Evolutionary conservation across 805 yeast species (phyloP).

Genomic region (Saccharomycopsis babjevae): DNA sequence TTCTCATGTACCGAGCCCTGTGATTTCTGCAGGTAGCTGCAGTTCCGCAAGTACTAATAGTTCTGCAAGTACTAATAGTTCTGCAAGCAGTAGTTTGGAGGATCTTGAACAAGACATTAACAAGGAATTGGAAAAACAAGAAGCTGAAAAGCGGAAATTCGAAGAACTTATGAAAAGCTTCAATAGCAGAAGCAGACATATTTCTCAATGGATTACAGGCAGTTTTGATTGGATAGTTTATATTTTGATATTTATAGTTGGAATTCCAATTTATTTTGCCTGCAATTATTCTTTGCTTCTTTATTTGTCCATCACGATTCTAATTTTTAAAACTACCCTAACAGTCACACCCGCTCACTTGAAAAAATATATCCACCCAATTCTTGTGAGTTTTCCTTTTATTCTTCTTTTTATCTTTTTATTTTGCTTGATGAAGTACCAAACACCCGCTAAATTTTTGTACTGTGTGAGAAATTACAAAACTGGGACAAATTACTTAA

Average conservation of each 20-base stretch:
- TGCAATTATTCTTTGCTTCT: conserved; percentile 49
- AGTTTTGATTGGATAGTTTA: conserved; percentile 51
- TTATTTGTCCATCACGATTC: conserved; percentile 50
- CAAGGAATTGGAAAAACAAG: conserved; percentile 12
- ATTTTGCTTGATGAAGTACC: conserved; percentile 40
- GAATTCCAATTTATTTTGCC: conserved; percentile 52
- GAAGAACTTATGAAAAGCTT: conserved; percentile 13
- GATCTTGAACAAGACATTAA: conserved; percentile 2
- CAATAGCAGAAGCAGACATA: conserved; percentile 21
- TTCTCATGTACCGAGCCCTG: background rate
- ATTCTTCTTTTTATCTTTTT: conserved; percentile 56
- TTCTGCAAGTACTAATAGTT: background rate
- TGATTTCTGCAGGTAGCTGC: background rate
- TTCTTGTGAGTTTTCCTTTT: conserved; percentile 52
- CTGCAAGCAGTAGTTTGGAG: background rate
- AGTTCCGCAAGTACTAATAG: background rate
- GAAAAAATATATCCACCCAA: conserved; percentile 57
- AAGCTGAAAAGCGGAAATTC: conserved; percentile 12
- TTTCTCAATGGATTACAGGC: conserved; percentile 30
- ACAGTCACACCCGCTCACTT: conserved; percentile 36
- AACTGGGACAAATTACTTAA: conserved; percentile 58
- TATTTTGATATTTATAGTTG: conserved; percentile 36
- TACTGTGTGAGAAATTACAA: conserved; percentile 44
- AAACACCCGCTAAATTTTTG: conserved; percentile 32
- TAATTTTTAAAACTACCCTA: conserved; percentile 42